These are phyloP conservation scores for Blumeriella jaapii DNA, from an alignment of 2,329 filamentous ascomycete genomes.

Conservation along the genomic window DNA sequence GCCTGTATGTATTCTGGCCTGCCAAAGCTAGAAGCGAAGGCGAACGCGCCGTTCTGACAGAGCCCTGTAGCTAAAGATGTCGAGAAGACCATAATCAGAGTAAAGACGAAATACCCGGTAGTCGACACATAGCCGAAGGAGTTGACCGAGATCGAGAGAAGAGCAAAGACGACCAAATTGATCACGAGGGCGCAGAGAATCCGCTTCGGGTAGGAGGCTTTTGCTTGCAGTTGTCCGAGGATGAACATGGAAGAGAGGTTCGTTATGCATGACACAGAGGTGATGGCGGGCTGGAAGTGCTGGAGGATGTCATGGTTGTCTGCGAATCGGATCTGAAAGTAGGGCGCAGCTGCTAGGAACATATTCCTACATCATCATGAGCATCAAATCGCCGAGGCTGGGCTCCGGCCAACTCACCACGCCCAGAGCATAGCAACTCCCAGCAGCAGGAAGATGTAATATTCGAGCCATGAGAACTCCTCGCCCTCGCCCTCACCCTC, in stretches of 20 bases:
- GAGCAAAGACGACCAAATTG: slow-evolving; percentile 63
- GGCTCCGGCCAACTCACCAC: slow-evolving; percentile 50
- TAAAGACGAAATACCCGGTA: slow-evolving; percentile 62
- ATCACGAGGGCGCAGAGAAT: slow-evolving; percentile 68
- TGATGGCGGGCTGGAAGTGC: slow-evolving; percentile 83
- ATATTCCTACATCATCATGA: slow-evolving; percentile 64
- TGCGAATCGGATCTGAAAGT: slow-evolving; percentile 76
- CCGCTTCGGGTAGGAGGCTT: slow-evolving; percentile 77
- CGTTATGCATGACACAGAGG: slow-evolving; percentile 74
- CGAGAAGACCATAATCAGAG: slow-evolving; percentile 71
- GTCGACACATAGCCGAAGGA: slow-evolving; percentile 51
- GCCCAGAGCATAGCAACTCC: slow-evolving; percentile 96
- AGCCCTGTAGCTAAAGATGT: slow-evolving; percentile 72
- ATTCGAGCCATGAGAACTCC: slow-evolving; percentile 77
- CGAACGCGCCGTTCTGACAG: slow-evolving; percentile 89
- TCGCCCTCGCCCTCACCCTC: slow-evolving; percentile 20
- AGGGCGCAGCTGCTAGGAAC: slow-evolving; percentile 90
- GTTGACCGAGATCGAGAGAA: slow-evolving; percentile 72
- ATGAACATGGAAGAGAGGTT: slow-evolving; percentile 68
- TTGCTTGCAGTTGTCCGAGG: slow-evolving; percentile 67
- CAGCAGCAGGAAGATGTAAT: slow-evolving; percentile 71
- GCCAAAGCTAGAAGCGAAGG: slow-evolving; percentile 78
- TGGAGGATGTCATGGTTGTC: slow-evolving; percentile 57
- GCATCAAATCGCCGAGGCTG: neutral
- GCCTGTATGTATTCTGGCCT: slow-evolving; percentile 85